Evolutionary conservation across 2,329 filamentous ascomycete species (phyloP), one percentile per base, ranked within the genome.

Genomic region (Lachnum nothofagi): DNA sequence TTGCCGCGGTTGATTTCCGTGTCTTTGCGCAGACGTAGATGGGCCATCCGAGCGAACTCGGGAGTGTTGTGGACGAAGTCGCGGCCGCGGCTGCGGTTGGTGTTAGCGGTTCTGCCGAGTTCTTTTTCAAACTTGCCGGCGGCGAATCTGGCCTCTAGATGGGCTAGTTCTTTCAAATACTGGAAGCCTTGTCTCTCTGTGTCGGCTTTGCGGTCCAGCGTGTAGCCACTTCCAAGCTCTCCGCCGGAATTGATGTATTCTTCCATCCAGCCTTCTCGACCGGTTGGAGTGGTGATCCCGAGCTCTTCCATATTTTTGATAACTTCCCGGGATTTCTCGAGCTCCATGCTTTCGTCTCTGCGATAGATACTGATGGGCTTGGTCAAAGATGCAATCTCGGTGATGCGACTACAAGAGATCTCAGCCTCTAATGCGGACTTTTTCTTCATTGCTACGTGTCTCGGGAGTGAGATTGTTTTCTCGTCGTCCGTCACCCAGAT

Each of bases 401-500:
- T 71, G 3, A 84, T 67, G 59, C 75, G 77, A 4, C 83, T 75
- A 45, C 77, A 78, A n/a, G 73, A 65, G 3, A 85, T 67, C 56
- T 89, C 83, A 1, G 77, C 72, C 44, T 85, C 73, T 4, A 86
- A 63, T 4, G 78, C 73, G 19, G 73, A 64, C 39, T 81, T 82
- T 35, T 68, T 74, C n/a, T 84, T 77, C 1, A 71, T 66, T 27
- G 71, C 66, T 2, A 86, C 62, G 2, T 71, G 69, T 44, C 77
- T 78, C 0, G 91, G 85, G 6, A 95, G 50, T 1, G 88, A 57
- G 1, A 65, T 53, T 5, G 67, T 60, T 55, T 80, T 80, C 48
- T 88, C 84, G 0, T 77, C 71, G 37, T 83, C 72, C 1, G 78
- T 75, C 3, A 83, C 61, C 83, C 90, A 91, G 33, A 91, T 64